Percentiles rank a stretch among this genome's conserved stretches.
These are phyloP conservation scores for Schizophyllum amplum DNA, from an alignment of 1,284 basidiomycete species.

Conservation along the genomic window DNA sequence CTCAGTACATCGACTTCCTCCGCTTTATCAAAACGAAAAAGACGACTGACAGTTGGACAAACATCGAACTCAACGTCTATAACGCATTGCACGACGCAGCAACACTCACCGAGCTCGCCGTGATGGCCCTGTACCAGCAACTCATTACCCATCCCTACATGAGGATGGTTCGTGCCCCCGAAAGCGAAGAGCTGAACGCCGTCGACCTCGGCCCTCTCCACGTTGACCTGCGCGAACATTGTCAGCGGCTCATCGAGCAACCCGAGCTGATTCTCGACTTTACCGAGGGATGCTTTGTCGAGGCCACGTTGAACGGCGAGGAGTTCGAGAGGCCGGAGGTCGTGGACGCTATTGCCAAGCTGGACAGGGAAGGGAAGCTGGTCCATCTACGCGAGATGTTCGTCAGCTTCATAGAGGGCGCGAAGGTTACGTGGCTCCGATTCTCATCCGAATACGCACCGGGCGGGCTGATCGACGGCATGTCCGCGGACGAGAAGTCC, in stretches of 20 bases:
- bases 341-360: constrained; percentile 7
- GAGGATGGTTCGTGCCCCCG: constrained; percentile 14
- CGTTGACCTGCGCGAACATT: constrained; percentile 14
- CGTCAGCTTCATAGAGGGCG: no score
- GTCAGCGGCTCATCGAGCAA: constrained; percentile 14
- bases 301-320: constrained; percentile 5
- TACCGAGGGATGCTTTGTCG: constrained; percentile 1
- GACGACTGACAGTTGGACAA: constrained; percentile 10
- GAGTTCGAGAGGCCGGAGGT: constrained; percentile 5
- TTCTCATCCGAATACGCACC: no score
- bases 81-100: constrained; percentile 21
- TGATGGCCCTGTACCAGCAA: constrained; percentile 24
- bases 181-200: no score
- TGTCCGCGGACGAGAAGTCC: no score
- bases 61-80: no score
- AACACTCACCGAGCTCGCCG: constrained; percentile 25
- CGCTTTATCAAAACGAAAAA: constrained; percentile 18
- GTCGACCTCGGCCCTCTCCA: constrained; percentile 21
- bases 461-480: no score
- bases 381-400: no score
- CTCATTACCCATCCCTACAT: no score
- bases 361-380: no score
- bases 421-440: no score
- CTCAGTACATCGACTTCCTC: constrained; percentile 18
- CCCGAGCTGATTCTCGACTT: constrained; percentile 16